Conservation (phyloP, 2,329 filamentous ascomycete species). For the Pseudocercospora fijiensis region DNA sequence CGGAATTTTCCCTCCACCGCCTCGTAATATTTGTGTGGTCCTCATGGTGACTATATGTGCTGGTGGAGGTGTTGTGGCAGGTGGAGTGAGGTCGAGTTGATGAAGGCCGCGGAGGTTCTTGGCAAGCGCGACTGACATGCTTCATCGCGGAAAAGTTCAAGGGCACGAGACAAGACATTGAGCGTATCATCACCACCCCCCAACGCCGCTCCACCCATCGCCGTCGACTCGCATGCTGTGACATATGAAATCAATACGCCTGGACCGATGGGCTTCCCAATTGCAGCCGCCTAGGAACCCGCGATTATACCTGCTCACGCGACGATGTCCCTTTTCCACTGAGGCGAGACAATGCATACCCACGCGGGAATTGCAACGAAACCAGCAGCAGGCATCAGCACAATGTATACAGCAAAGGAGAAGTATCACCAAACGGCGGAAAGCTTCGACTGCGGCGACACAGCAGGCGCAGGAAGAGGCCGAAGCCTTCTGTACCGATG, state of each 20-base stretch:
- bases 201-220: background rate
- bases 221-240: slow-evolving; percentile 4
- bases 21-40: slow-evolving; percentile 45
- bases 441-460: slow-evolving; percentile 31
- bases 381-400: slow-evolving; percentile 21
- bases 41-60: slow-evolving; percentile 29
- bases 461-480: slow-evolving; percentile 12
- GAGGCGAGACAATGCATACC: slow-evolving; percentile 15
- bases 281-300: slow-evolving; percentile 55
- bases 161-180: slow-evolving; percentile 8
- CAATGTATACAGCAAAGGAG: slow-evolving; percentile 25
- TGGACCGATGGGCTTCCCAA: slow-evolving; percentile 61
- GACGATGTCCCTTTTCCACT: slow-evolving; percentile 29
- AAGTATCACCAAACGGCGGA: slow-evolving; percentile 15
- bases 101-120: slow-evolving; percentile 1
- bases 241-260: slow-evolving; percentile 51
- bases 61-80: slow-evolving; percentile 13
- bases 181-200: background rate
- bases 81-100: slow-evolving; percentile 23
- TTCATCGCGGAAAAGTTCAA: slow-evolving; percentile 13
- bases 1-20: slow-evolving; percentile 77
- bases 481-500: background rate
- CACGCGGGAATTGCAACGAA: slow-evolving; percentile 22
- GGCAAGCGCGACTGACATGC: slow-evolving; percentile 8
- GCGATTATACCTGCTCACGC: slow-evolving; percentile 37